Base-by-base conservation (phyloP, 352 stramenopile genomes). In the Phytophthora citrophthora region DNA sequence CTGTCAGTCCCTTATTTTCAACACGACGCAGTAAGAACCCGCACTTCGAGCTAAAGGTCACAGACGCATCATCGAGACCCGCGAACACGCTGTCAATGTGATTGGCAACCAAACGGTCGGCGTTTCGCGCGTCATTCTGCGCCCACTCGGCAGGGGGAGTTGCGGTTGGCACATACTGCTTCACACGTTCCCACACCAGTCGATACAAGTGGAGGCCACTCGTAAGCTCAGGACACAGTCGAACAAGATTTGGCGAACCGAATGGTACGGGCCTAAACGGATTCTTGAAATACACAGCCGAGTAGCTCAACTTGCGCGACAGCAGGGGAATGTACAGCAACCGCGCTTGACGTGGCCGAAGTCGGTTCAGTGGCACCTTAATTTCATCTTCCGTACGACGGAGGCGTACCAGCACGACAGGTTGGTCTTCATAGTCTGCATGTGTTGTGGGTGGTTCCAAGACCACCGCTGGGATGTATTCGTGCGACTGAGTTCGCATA, bases 241-340 rank as follows among this genome's bases (percentile, higher is more conserved):
- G 85, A n/a, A 93, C 71, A n/a, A 96, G 79, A 53, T 93, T 93
- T 23, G 88, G 87, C n/a, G 83, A 84, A 0, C 88, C 85, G 43
- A 96, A 96, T n/a, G 88, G 86, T 24, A 89, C 80, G 2, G 88
- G 88, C 0, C 86, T 82, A 72, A 96, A 96, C 12, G 88, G 88
- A 53, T 96, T 96, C 63, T 96, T 96, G 52, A 93, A 96, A 54
- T 96, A 96, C 49, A 95, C 72, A 5, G 86, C 84, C 29, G 86
- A 94, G 68, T 96, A 96, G 40, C 83, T 93, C 48, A 96, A 73
- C 57, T 96, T 96, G 38, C 88, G 85, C 32, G 81, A 93, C 46
- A 96, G 66, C 46, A 96, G 61, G 26, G 83, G 86, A 15, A 93
- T 87, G 56, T 95, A 93, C 23, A 94, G 68, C 43, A 96, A 53